These are phyloP conservation scores for Speleostelium caveatum DNA, from an alignment of 78 protist genomes.

Conservation along the genomic window DNA sequence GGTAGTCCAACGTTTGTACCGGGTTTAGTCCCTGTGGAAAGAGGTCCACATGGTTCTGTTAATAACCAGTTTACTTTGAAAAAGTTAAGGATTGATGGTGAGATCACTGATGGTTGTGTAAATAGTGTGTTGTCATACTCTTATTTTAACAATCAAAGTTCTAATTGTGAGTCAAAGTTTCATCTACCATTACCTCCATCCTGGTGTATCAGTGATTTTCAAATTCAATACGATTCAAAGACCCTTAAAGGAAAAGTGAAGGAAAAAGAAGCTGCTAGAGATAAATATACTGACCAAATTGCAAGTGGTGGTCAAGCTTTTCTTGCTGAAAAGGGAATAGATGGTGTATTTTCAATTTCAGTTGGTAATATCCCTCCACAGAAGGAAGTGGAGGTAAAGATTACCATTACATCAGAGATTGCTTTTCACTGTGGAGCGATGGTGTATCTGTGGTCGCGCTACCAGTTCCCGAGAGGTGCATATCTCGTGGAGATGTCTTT, in stretches of 20 bases:
- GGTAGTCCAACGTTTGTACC: too few relatives aligned
- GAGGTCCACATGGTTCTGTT: too few relatives aligned
- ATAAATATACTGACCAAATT: slow-evolving; percentile 20
- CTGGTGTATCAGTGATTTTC: not conserved
- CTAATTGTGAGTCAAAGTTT: slow-evolving; percentile 26
- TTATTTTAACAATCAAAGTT: not conserved
- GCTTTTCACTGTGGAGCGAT: too few relatives aligned
- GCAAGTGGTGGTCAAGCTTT: slow-evolving; percentile 69
- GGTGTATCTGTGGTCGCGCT: too few relatives aligned
- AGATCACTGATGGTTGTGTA: not conserved
- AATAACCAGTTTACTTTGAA: not conserved
- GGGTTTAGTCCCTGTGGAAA: too few relatives aligned
- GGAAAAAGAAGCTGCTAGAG: slow-evolving; percentile 20
- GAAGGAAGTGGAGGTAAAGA: not conserved
- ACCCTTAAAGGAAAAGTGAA: slow-evolving; percentile 24
- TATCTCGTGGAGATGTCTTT: not conserved
- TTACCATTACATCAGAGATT: slow-evolving; percentile 14
- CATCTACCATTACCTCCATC: slow-evolving; percentile 30
- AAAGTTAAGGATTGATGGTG: not conserved
- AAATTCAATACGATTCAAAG: slow-evolving; percentile 14
- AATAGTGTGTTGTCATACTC: not conserved
- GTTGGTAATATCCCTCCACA: slow-evolving; percentile 27
- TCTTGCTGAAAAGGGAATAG: slow-evolving; percentile 15
- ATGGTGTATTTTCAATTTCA: not conserved
- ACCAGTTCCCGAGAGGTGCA: not conserved